Base-by-base conservation (phyloP, 225 moss, liverwort and hornwort genomes). In the Thuidium tamariscinum region DNA sequence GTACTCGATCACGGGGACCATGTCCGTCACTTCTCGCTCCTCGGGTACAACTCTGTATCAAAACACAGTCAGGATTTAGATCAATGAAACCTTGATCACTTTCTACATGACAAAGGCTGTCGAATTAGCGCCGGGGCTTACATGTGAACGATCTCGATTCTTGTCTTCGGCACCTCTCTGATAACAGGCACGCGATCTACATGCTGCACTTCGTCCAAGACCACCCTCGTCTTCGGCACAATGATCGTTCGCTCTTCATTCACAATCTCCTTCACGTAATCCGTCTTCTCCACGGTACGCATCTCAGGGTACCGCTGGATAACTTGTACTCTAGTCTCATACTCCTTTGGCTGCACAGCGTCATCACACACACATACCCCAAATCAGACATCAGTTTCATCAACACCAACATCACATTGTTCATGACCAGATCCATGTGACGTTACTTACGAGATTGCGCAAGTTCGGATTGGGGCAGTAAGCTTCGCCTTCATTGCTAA, bases 251-350 rank as follows among this genome's bases (percentile, higher is more conserved):
- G 91, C 34, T 93, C 90, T 68, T 94, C 94, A 21, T 93, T 84
- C 63, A 84, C 65, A 2, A 94, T 83, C 63, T 94, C 93, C 88
- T 94, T 93, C 77, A 93, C 93, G 61, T 69, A 93, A 51, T 88
- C 91, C 14, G 93, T 93, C 76, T 94, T 91, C 85, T 94, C 94
- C 21, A 94, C 93, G 13, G 90, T 91, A 74, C 89, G 89, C 94
- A 94, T 93, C 85, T 94, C 94, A 49, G 94, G 94, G 56, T 90
- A 91, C 42, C 90, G 84, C 77, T 94, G 93, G 36, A 93, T 93
- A 4, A 94, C 87, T 64, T 94, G 93, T 2, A 94, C 93, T 83
- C 93, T 81, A 44, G 94, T 94, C 84, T 94, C 94, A 49, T 74
- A 94, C 42, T 94, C 94, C 87, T 92, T 94, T 0, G 91, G 91